Conservation (phyloP, 305 asterid species). For the Plantago rigida region DNA sequence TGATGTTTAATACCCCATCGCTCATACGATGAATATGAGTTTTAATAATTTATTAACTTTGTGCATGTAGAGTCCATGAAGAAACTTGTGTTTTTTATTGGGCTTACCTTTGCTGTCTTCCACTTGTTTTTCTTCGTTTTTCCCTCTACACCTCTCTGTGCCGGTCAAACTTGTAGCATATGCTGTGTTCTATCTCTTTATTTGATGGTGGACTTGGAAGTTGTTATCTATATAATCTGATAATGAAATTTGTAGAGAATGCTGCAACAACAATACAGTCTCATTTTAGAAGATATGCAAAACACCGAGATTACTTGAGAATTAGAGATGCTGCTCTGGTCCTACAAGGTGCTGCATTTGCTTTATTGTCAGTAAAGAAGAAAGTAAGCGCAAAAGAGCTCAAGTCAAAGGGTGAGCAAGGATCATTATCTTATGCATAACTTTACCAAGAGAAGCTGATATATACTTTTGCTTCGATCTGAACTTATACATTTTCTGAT, state of each 20-base stretch:
- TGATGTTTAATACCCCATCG: background rate
- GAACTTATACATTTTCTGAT: slow-evolving; percentile 22
- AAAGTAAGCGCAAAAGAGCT: slow-evolving; percentile 28
- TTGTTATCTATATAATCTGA: slow-evolving; percentile 15
- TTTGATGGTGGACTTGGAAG: background rate
- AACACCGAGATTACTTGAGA: slow-evolving; percentile 42
- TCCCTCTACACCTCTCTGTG: too few relatives aligned
- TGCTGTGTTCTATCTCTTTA: background rate
- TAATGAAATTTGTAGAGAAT: slow-evolving; percentile 47
- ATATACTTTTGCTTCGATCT: slow-evolving; percentile 4
- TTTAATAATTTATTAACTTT: background rate
- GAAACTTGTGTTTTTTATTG: background rate
- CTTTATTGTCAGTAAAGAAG: slow-evolving; percentile 53
- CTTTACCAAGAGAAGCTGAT: slow-evolving; percentile 11
- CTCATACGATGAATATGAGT: background rate
- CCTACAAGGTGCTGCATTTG: slow-evolving; percentile 53
- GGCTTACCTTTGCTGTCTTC: slow-evolving; percentile 5
- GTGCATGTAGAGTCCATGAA: background rate
- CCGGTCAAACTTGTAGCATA: background rate
- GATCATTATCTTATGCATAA: slow-evolving; percentile 31
- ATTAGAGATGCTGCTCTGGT: slow-evolving; percentile 42
- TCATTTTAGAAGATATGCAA: slow-evolving; percentile 48
- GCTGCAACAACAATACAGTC: slow-evolving; percentile 87
- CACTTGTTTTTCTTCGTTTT: background rate
- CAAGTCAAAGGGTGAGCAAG: slow-evolving; percentile 29